A percentile compares a stretch with the other conserved stretches of the same genome.
phyloP scores from a whole-genome alignment of 768 basidiomycete genomes.

The Termitomyces sp. region DNA sequence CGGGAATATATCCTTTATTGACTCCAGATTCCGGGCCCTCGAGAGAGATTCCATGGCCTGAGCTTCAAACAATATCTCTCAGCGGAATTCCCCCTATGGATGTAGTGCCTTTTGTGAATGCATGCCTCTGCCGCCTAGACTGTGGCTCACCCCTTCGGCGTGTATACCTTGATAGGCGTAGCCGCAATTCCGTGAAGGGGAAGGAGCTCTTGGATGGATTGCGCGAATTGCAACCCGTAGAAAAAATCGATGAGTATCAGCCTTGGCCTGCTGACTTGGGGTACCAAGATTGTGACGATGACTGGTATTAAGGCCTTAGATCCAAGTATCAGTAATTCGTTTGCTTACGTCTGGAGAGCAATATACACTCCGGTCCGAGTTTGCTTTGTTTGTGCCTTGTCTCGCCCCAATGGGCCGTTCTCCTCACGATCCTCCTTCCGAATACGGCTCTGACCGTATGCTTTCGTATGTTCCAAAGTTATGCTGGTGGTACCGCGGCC shows the following conservation, averaged over 20 bases:
- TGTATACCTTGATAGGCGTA: conserved; percentile 33
- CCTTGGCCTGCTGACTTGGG: conserved; percentile 36
- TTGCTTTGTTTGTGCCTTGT: neutral
- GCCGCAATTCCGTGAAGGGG: conserved; percentile 27
- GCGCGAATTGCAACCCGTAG: conserved; percentile 25
- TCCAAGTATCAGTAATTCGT: neutral
- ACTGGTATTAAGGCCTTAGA: conserved; percentile 14
- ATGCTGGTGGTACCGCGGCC: neutral
- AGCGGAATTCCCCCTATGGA: conserved; percentile 28
- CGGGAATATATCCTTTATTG: conserved; percentile 27
- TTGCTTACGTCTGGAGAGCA: neutral
- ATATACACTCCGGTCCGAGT: neutral
- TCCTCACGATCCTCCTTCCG: neutral
- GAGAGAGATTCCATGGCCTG: conserved; percentile 26
- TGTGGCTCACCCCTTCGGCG: conserved; percentile 16
- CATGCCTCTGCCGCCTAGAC: conserved; percentile 23
- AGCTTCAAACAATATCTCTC: conserved; percentile 28
- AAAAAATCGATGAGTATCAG: conserved; percentile 15
- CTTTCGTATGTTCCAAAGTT: neutral
- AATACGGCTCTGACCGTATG: neutral
- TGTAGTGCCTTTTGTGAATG: conserved; percentile 25
- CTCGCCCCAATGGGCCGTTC: neutral
- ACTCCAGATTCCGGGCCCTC: conserved; percentile 7
- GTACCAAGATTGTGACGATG: conserved; percentile 33
- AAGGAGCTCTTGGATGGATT: conserved; percentile 27